Conservation (phyloP, 345 rosid species). For the Dipteronia sinensis region DNA sequence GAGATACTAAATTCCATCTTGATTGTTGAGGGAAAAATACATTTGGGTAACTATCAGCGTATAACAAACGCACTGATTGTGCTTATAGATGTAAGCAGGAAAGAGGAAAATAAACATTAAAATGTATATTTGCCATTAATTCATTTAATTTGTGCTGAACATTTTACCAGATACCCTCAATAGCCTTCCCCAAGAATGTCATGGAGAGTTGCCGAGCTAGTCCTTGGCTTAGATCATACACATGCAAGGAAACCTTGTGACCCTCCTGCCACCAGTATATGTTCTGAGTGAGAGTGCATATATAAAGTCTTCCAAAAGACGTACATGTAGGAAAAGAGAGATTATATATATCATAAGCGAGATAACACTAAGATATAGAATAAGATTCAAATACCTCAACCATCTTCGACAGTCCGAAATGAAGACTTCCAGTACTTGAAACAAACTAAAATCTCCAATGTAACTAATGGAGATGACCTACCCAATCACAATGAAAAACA, state of each 20-base stretch:
- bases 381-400: conserved; percentile 56
- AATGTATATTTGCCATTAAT: too few relatives aligned
- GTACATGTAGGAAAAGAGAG: background rate
- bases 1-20: background rate
- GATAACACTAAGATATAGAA: background rate
- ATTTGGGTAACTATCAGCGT: background rate
- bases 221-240: conserved; percentile 93
- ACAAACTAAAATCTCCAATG: background rate
- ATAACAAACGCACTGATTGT: background rate
- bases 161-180: conserved; percentile 92
- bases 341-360: background rate
- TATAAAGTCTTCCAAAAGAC: background rate
- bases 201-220: conserved; percentile 87
- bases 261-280: conserved; percentile 62
- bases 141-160: background rate
- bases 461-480: conserved; percentile 24
- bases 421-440: background rate
- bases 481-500: background rate
- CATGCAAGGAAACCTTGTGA: conserved; percentile 66
- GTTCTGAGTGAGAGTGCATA: background rate
- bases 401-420: conserved; percentile 35
- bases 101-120: background rate
- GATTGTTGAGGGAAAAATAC: too few relatives aligned
- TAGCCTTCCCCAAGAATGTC: conserved; percentile 72
- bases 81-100: background rate